phyloP scores from a whole-genome alignment of 2,329 filamentous ascomycete species.

The Neurospora sp. region DNA sequence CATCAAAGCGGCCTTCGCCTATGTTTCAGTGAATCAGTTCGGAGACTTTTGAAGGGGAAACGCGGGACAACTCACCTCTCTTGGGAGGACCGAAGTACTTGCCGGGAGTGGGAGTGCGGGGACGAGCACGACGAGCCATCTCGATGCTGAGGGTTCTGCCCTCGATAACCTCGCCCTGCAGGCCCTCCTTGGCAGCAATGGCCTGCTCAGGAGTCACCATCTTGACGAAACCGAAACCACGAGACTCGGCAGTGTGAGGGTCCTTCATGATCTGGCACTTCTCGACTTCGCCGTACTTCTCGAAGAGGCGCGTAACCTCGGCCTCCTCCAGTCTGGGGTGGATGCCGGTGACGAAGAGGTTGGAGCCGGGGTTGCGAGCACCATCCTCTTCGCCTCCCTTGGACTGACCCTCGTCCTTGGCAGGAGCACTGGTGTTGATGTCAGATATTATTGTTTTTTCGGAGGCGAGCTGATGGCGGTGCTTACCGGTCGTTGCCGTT shows the following conservation, averaged over 20 bases:
- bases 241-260: constrained; percentile 95
- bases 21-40: constrained; percentile 39
- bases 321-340: constrained; percentile 83
- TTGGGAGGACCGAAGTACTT: constrained; percentile 99
- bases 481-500: constrained; percentile 43
- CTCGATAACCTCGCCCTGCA: constrained; percentile 91
- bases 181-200: constrained; percentile 89
- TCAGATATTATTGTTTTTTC: constrained; percentile 1
- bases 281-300: constrained; percentile 97
- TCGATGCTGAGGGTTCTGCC: constrained; percentile 96
- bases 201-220: constrained; percentile 94
- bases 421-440: constrained; percentile 20
- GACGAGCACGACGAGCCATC: constrained; percentile 91
- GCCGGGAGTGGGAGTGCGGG: constrained; percentile 91
- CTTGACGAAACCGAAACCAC: constrained; percentile 98
- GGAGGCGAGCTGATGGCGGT: not conserved
- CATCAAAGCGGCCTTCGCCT: constrained; percentile 50
- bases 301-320: constrained; percentile 89
- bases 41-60: constrained; percentile 16
- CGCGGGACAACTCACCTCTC: constrained; percentile 60
- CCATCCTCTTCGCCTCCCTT: constrained; percentile 59
- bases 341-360: constrained; percentile 97
- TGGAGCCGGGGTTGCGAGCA: constrained; percentile 85
- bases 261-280: constrained; percentile 99
- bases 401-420: constrained; percentile 43